Evolutionary conservation across 352 stramenopile genomes (phyloP), one percentile per base, ranked within the genome.

Genomic region (Phytophthora podocarpi): DNA sequence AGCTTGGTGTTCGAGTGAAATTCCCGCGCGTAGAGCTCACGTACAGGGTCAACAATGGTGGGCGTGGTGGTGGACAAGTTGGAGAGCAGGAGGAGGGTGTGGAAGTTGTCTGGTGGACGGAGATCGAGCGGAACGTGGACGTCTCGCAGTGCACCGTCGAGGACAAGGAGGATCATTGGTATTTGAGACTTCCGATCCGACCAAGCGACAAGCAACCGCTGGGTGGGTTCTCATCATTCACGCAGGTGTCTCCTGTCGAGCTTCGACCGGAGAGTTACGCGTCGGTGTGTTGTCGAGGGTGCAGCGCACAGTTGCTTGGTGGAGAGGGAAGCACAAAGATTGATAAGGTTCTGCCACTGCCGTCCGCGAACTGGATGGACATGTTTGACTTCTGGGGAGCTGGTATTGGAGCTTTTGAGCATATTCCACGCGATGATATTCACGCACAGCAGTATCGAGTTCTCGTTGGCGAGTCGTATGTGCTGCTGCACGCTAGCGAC

Each of bases 331-430:
- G 9, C 11, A 16, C 20, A 1, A 42, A 8, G 1, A 69, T 91
- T 10, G 72, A 88, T 7, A 89, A 85, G 59, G 82, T 87, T 10
- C 42, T 91, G 51, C 83, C 85, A 23, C 68, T 95, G 6, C 85
- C 85, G 26, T 93, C 85, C 10, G 70, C 82, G 16, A 91, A 92
- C 46, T 95, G 85, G 85, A 89, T 90, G 74, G 85, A 95, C 26
- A 95, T 95, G 85, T 88, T 91, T 32, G 85, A 95, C 56, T 95
- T 93, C 46, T 92, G 85, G 85, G 85, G 85, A 9, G 78, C 80
- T 30, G 85, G 82, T 7, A 79, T 89, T 46, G 85, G 85, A 34
- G 85, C 79, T 3, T 94, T 94, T 57, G 82, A 92, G 55, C 80
- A 94, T 37, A 81, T 94, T 53, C 83, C 85, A 4, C 72, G 80